Conservation (phyloP, 2,329 filamentous ascomycete species). For the Aphanoascus verrucosus region DNA sequence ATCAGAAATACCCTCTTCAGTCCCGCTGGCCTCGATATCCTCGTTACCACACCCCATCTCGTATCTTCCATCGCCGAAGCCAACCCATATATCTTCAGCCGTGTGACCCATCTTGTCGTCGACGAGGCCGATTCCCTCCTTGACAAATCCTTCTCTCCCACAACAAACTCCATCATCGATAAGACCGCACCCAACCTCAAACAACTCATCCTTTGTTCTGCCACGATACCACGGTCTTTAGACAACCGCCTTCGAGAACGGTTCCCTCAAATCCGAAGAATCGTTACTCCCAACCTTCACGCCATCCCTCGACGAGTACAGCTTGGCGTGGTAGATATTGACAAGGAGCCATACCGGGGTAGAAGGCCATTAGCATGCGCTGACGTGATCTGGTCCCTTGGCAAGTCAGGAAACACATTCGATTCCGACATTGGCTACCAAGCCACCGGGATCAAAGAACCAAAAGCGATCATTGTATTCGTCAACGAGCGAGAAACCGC, state of each 20-base stretch:
- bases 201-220: slow-evolving; percentile 85
- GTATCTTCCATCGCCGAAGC: slow-evolving; percentile 77
- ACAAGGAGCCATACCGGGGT: slow-evolving; percentile 83
- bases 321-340: slow-evolving; percentile 82
- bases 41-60: slow-evolving; percentile 81
- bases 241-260: slow-evolving; percentile 72
- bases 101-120: slow-evolving; percentile 75
- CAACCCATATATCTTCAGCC: slow-evolving; percentile 86
- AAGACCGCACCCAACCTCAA: slow-evolving; percentile 68
- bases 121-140: slow-evolving; percentile 96
- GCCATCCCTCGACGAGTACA: slow-evolving; percentile 91
- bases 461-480: slow-evolving; percentile 85
- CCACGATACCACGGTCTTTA: slow-evolving; percentile 82
- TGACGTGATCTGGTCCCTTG: slow-evolving; percentile 88
- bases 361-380: slow-evolving; percentile 91
- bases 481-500: slow-evolving; percentile 93
- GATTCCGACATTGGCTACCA: slow-evolving; percentile 26
- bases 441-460: slow-evolving; percentile 40
- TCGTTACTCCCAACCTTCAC: slow-evolving; percentile 92
- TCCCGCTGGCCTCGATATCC: slow-evolving; percentile 67
- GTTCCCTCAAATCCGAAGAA: slow-evolving; percentile 71
- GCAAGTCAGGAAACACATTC: slow-evolving; percentile 55
- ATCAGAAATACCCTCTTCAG: slow-evolving; percentile 80
- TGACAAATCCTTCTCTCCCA: slow-evolving; percentile 80
- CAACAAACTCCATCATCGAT: slow-evolving; percentile 73